A percentile compares a stretch with the other conserved stretches of the same genome.
phyloP scores from a whole-genome alignment of 2,329 filamentous ascomycete species.

The Paramyrothecium roridum region DNA sequence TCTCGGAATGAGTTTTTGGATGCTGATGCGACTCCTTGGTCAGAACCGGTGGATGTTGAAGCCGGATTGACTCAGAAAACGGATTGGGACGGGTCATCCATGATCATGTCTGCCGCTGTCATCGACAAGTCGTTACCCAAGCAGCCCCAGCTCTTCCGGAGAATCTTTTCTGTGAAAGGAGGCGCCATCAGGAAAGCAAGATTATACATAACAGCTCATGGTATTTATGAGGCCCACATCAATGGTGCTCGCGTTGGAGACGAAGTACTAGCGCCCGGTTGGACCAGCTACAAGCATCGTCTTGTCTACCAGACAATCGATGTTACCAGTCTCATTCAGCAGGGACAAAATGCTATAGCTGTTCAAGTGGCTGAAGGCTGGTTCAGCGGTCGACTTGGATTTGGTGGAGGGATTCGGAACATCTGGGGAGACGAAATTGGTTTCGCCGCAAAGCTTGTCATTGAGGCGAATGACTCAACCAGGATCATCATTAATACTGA shows the following conservation, averaged over 20 bases:
- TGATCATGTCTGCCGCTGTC: no score
- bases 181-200: not conserved
- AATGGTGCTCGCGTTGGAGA: not conserved
- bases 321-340: not conserved
- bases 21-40: no score
- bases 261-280: not conserved
- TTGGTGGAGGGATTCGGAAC: constrained; percentile 12
- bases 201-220: not conserved
- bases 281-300: not conserved
- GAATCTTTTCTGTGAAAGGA: no score
- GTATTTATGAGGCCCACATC: not conserved
- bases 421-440: constrained; percentile 34
- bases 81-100: no score
- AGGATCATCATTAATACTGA: constrained; percentile 25
- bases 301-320: not conserved
- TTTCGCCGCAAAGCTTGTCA: constrained; percentile 31
- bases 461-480: constrained; percentile 1
- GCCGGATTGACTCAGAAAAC: no score
- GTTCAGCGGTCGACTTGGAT: constrained; percentile 34
- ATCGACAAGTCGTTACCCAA: no score
- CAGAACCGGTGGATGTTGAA: no score
- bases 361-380: constrained; percentile 41
- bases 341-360: not conserved
- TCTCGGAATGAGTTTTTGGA: no score
- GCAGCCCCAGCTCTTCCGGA: no score